phyloP scores from a whole-genome alignment of 2,329 filamentous ascomycete species.

The Trichoderma polysporum region DNA sequence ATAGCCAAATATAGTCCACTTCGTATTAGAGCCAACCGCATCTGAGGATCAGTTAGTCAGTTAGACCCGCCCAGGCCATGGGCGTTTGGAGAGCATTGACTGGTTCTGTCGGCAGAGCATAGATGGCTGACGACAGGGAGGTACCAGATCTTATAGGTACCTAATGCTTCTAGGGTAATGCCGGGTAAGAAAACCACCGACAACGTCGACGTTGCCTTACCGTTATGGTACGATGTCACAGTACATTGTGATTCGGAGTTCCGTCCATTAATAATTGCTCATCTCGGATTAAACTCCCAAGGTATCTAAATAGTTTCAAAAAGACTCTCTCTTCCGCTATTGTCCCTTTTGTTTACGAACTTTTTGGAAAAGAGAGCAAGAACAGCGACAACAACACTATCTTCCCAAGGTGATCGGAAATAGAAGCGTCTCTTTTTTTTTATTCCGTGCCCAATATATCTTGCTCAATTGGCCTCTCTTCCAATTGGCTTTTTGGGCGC shows the following conservation, averaged over 20 bases:
- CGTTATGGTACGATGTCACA: background rate
- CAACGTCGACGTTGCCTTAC: background rate
- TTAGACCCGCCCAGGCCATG: background rate
- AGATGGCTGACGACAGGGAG: background rate
- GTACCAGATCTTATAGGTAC: no score
- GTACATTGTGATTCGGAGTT: no score
- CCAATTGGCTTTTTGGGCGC: background rate
- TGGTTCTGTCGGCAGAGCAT: background rate
- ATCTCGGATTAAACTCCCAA: no score
- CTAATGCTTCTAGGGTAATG: background rate
- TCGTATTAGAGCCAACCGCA: background rate
- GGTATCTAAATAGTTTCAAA: no score
- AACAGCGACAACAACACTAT: no score
- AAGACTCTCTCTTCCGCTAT: no score
- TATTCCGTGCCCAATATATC: background rate
- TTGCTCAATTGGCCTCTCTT: background rate
- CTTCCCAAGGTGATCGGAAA: no score
- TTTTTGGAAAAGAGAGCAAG: no score
- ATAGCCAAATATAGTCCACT: no score
- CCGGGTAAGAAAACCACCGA: background rate
- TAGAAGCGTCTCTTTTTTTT: no score
- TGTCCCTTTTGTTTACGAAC: no score
- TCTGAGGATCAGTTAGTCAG: background rate
- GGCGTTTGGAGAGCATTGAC: background rate
- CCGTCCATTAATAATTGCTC: no score